These are phyloP conservation scores for Candida odintsovae DNA, from an alignment of 805 yeast species.

Conservation along the genomic window DNA sequence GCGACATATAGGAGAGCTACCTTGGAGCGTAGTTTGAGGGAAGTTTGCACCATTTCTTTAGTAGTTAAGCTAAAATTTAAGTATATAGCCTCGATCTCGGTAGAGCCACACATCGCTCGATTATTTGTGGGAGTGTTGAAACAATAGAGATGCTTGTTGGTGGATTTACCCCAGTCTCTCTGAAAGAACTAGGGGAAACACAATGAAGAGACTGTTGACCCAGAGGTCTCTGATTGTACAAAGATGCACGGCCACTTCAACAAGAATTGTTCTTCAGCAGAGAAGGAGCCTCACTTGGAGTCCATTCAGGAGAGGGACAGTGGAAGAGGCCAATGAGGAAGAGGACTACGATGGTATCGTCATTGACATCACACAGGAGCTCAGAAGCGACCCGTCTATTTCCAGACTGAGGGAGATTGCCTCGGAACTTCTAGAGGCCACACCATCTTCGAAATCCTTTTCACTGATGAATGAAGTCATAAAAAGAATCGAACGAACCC, in stretches of 20 bases:
- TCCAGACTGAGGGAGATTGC: constrained; percentile 2
- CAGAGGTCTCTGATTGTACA: not conserved
- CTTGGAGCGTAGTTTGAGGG: no score
- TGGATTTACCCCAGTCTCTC: not conserved
- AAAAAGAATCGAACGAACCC: constrained; percentile 10
- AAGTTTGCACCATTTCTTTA: no score
- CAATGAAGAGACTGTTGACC: not conserved
- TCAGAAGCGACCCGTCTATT: constrained; percentile 1
- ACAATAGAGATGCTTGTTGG: not conserved
- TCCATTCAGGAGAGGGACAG: constrained; percentile 3
- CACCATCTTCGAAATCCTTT: constrained; percentile 1
- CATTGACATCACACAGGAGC: constrained; percentile 7
- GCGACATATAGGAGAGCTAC: not conserved
- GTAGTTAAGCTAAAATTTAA: no score
- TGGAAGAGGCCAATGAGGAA: constrained; percentile 2
- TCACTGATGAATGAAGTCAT: constrained; percentile 13
- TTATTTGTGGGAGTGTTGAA: not conserved
- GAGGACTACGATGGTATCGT: constrained; percentile 5
- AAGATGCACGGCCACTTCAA: not conserved
- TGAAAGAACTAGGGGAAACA: not conserved
- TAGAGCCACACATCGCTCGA: not conserved
- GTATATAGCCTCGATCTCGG: not conserved
- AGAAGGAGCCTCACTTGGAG: constrained; percentile 6
- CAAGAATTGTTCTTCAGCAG: not conserved
- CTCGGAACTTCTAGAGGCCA: not conserved